Conservation (phyloP, 129 eudicot genomes). For the Centrapalus pauciflorus region DNA sequence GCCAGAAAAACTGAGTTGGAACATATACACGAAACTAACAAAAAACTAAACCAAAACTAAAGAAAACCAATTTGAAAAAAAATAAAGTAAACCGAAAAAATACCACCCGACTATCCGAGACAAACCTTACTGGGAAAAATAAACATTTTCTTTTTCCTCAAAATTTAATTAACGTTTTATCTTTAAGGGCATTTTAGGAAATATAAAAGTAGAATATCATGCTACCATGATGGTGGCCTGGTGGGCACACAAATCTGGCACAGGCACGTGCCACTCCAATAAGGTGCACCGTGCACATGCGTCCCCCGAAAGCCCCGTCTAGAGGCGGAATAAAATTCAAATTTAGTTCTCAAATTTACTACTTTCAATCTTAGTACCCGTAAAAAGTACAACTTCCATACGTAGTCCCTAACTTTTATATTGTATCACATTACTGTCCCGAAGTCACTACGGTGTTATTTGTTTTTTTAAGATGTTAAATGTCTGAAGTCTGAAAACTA, state of each 20-base stretch:
- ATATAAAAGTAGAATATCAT: background rate
- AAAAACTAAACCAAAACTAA: too few relatives aligned
- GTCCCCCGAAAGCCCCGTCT: slow-evolving; percentile 34
- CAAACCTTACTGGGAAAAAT: too few relatives aligned
- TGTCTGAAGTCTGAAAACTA: too few relatives aligned
- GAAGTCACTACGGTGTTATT: too few relatives aligned
- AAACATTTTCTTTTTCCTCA: background rate
- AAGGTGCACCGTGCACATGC: slow-evolving; percentile 57
- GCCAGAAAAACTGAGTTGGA: too few relatives aligned
- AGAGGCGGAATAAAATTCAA: slow-evolving; percentile 42
- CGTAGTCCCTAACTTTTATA: background rate
- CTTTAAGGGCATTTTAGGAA: background rate
- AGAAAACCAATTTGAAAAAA: too few relatives aligned
- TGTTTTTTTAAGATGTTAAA: too few relatives aligned
- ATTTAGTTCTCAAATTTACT: background rate
- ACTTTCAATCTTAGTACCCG: background rate
- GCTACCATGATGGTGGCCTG: slow-evolving; percentile 25
- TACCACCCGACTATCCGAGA: too few relatives aligned
- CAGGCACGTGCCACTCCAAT: slow-evolving; percentile 49
- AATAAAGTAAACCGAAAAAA: too few relatives aligned
- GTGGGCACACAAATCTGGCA: slow-evolving; percentile 39
- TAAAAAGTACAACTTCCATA: background rate
- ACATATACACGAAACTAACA: too few relatives aligned
- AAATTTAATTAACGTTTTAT: background rate
- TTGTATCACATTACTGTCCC: background rate